Evolutionary conservation across 1,284 basidiomycete species (phyloP), one percentile per base, ranked within the genome.

Genomic region (Phaffia rhodozyma): DNA sequence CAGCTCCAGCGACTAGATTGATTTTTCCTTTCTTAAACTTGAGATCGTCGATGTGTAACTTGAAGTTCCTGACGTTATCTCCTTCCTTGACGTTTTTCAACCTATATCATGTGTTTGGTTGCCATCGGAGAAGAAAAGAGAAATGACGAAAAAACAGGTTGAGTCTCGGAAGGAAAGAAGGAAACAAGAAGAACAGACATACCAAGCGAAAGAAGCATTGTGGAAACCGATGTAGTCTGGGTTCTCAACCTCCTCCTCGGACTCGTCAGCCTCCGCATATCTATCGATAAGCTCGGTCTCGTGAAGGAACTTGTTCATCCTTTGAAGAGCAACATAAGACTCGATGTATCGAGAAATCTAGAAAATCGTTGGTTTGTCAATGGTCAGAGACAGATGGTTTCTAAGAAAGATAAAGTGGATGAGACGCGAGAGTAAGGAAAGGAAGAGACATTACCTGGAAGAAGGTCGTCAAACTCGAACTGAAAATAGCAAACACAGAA

Each of bases 1-100:
- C 84, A 1, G 84, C 80, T 23, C 85, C 84, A 43, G 84, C 75
- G 62, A 87, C 79, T 38, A 86, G 72, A 70, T 84, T 85, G 68
- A 86, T 75, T 67, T 77, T 73, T 27, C 81, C 80, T 50, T 75
- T 78, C 60, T 79, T 79, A 75, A 86, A 86, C 2, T 77, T 69
- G 0, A 86, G 70, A 66, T 83, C 79, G 5, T 80, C 75, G 30
- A 85, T 76, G 6, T 73, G 71, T 9, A 85, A 77, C 7, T 72
- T 71, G 72, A 83, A 84, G 61, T 75, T 75, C 48, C 66, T 57
- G 20, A 27, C 25, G 20, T 50, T 30, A 4, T 57, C 56, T 38
- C 63, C 62, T 34, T 55, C 23, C 9, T 58, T 47, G 30, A 34
- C 32, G 34, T 30, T 47, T 11, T 27, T 43, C 23, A 78, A 71